These are phyloP conservation scores for Celoporthe dispersa DNA, from an alignment of 2,329 filamentous ascomycete species.

Conservation along the genomic window DNA sequence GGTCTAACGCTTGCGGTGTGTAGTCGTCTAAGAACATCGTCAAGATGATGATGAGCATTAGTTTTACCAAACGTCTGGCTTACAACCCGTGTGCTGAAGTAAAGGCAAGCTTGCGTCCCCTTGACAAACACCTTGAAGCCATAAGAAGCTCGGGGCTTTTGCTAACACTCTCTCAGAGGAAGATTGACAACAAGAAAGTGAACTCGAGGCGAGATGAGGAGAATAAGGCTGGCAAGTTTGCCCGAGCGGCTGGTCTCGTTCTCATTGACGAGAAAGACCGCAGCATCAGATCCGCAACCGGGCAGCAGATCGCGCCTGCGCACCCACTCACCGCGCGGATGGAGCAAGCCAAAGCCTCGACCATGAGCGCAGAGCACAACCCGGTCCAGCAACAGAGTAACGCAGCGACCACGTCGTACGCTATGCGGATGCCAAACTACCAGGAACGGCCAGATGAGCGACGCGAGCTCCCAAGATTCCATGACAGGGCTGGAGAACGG, in stretches of 20 bases:
- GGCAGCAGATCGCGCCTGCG: background rate
- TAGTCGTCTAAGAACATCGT: background rate
- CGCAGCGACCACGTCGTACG: background rate
- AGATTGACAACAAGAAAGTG: conserved; percentile 5
- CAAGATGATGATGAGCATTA: background rate
- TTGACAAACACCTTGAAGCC: background rate
- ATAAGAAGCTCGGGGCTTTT: background rate
- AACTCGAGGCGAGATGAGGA: background rate
- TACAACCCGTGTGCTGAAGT: conserved; percentile 1
- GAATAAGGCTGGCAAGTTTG: background rate
- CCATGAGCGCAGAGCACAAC: background rate
- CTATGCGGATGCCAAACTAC: background rate
- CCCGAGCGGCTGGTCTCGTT: background rate
- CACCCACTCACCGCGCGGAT: background rate
- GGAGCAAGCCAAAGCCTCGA: background rate
- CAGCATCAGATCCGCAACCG: background rate
- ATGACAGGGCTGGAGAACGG: background rate
- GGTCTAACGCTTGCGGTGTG: background rate
- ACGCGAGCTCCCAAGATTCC: background rate
- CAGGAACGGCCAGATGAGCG: background rate
- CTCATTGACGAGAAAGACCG: background rate
- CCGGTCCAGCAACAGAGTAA: background rate
- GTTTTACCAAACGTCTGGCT: background rate
- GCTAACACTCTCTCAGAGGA: background rate
- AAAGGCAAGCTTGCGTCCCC: background rate